Evolutionary conservation across 139 green algal species (phyloP), one percentile per base, ranked within the genome.

Genomic region (Zygnema cylindricum): DNA sequence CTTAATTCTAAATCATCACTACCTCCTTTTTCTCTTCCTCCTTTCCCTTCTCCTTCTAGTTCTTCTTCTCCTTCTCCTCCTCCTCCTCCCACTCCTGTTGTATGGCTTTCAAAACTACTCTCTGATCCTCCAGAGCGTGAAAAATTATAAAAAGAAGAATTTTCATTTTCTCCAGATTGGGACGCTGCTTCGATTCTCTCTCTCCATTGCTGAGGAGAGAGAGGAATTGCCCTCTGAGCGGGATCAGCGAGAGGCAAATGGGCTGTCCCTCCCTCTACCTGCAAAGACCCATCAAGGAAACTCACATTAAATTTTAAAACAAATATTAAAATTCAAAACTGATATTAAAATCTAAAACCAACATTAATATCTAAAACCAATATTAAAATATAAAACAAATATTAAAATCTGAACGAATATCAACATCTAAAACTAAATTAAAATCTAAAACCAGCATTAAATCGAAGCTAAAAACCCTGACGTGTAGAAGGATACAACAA

Each of bases 181-280:
- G 7, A 16, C 16, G 49, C 81, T 69, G 32, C 35, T 33, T 42
- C 38, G 16, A 91, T 2, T 25, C 43, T 86, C 49, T 90, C 82
- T n/a, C 81, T 35, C 86, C 86, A 91, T 82, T 91, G 55, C 21
- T 36, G 41, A 25, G 86, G 86, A 35, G 69, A 54, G 38, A 91
- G 69, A 11, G 35, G 81, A 33, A 42, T 21, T n/a, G 86, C 86
- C 3, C 76, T 41, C 35, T 38, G 33, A 55, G 43, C 2, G 23
- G 81, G 81, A 40, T 86, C 81, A 33, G 81, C 79, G 54, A 86
- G 43, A 71, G 81, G 81, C 43, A 86, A 69, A 32, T 76, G 3
- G 1, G 35, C 2, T 81, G 81, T 86, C 42, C 81, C 81, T 7
- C 81, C 81, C 3, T 43, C 77, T 11, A 85, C 77, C 36, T 85